Evolutionary conservation across 345 rosid species (phyloP), one percentile per base, ranked within the genome.

Genomic region (Carallia pectinifolia): DNA sequence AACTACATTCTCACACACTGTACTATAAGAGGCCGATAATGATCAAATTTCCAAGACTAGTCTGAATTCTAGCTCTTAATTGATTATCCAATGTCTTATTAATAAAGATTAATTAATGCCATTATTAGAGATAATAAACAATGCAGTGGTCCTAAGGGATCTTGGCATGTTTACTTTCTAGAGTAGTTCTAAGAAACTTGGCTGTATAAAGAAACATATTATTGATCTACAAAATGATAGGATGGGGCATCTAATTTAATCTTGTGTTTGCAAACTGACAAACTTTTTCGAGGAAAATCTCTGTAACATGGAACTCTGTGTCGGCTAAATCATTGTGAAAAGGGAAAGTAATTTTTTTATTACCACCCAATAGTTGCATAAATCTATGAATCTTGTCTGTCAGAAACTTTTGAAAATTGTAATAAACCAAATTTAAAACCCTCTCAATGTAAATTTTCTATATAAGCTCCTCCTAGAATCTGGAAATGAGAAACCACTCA

Each of bases 361-460:
- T 23, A 23, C 23, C 23, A 71, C 33, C 71, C 73, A 50, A 47
- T 64, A 34, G 37, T 77, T 71, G 64, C 82, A 74, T 68, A 71
- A 82, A 80, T 77, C 84, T 61, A 74, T 62, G 88, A 69, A 72
- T 87, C 70, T 84, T 84, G 86, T 83, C 87, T 86, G 92, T 83
- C 86, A 81, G 76, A 63, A 76, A 71, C 48, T 17, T 72, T 74
- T 75, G 69, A 68, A 83, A 84, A 64, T 7, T 73, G 40, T 30
- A 36, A 18, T 30, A 36, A 18, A 61, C 64, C 58, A 63, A 4
- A 33, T 58, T 65, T 34, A 58, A 65, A 61, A 58, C 8, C 56
- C 53, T 50, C 16, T 50, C 16, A 19, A 29, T 12, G 3, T 47
- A 18, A 58, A 69, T 72, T 56, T 70, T 47, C 12, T 34, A 54